These are phyloP conservation scores for Pyrenula massariospora DNA, from an alignment of 495 filamentous ascomycete species.

Conservation along the genomic window DNA sequence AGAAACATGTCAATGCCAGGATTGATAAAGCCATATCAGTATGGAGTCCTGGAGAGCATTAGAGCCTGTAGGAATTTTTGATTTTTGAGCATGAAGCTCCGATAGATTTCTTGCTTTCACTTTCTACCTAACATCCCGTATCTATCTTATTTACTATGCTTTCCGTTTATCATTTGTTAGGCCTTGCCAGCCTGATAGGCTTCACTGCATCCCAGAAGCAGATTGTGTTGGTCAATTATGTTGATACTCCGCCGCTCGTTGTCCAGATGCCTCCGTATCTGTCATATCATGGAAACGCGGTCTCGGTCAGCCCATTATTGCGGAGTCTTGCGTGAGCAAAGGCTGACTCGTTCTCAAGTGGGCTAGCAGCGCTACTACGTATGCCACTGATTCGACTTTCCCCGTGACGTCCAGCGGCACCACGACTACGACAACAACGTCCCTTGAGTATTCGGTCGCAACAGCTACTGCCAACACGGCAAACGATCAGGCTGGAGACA, in stretches of 20 bases:
- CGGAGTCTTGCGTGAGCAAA: too few species aligned
- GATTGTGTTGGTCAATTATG: too few species aligned
- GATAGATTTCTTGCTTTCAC: too few species aligned
- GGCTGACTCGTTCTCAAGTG: background rate
- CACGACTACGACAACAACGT: background rate
- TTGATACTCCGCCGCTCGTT: background rate
- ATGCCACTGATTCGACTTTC: background rate
- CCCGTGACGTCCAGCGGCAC: background rate
- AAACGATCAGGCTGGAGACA: background rate
- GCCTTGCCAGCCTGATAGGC: background rate
- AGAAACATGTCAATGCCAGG: too few species aligned
- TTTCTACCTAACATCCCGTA: too few species aligned
- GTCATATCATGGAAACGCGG: background rate
- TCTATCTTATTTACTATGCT: too few species aligned
- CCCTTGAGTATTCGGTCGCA: background rate
- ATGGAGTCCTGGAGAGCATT: too few species aligned
- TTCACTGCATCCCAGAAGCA: background rate
- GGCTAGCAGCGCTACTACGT: background rate
- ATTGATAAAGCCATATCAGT: too few species aligned
- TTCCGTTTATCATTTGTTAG: background rate
- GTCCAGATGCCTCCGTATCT: background rate
- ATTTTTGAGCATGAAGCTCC: too few species aligned
- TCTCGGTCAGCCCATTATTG: too few species aligned
- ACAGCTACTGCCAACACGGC: background rate
- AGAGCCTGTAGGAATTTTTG: too few species aligned